Evolutionary conservation across 164 flowering plant species (phyloP).

Genomic region (Houttuynia cordata): DNA sequence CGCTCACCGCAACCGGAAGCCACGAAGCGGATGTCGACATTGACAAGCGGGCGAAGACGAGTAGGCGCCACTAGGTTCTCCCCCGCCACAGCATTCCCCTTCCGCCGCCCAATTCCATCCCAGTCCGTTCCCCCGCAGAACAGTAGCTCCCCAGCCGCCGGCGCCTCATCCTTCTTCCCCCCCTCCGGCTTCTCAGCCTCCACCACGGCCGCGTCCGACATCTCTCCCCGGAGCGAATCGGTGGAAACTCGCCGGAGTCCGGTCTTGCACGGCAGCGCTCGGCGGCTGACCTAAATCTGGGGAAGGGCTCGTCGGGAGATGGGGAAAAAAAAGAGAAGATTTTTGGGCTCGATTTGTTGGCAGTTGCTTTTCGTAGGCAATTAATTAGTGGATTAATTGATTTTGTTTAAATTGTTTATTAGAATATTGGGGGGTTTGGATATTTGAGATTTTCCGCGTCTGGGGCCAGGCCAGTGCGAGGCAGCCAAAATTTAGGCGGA

Average conservation of each 20-base stretch:
- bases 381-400: too few species aligned
- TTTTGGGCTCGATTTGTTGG: too few species aligned
- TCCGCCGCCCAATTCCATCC: conserved; percentile 52
- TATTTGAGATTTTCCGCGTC: too few species aligned
- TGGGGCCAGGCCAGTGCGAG: too few species aligned
- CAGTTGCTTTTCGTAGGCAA: too few species aligned
- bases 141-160: conserved; percentile 64
- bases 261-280: neutral
- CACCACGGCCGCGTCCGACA: conserved; percentile 20
- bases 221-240: neutral
- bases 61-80: conserved; percentile 71
- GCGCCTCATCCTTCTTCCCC: conserved; percentile 17
- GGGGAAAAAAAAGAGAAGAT: neutral
- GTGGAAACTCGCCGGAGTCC: neutral
- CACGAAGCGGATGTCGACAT: conserved; percentile 65
- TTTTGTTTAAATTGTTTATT: too few species aligned
- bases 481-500: too few species aligned
- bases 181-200: conserved; percentile 28
- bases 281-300: conserved; percentile 5
- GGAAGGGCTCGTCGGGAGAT: neutral
- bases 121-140: conserved; percentile 81
- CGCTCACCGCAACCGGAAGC: conserved; percentile 74
- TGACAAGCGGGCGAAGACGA: conserved; percentile 67
- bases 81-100: conserved; percentile 24
- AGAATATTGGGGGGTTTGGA: too few species aligned